Evolutionary conservation across 768 basidiomycete genomes (phyloP).

Genomic region (Leccinum disarticulatum): DNA sequence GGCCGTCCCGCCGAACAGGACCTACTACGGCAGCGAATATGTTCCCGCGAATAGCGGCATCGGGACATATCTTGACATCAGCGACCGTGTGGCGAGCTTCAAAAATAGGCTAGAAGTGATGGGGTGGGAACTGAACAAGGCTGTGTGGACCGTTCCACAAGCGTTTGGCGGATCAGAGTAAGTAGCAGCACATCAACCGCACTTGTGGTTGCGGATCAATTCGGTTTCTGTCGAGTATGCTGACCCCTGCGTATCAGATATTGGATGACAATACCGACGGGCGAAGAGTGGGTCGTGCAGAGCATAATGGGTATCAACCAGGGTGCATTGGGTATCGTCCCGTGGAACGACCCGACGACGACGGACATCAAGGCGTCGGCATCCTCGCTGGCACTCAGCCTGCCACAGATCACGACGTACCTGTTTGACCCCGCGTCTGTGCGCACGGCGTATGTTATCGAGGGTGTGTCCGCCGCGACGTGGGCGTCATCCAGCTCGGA

Average conservation of each 20-base stretch:
- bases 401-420: slow-evolving; percentile 47
- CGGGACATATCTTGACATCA: slow-evolving; percentile 60
- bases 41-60: slow-evolving; percentile 33
- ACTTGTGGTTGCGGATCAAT: background rate
- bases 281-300: slow-evolving; percentile 67
- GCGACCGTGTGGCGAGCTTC: slow-evolving; percentile 66
- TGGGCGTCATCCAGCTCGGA: slow-evolving; percentile 41
- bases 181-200: slow-evolving; percentile 27
- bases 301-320: slow-evolving; percentile 69
- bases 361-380: slow-evolving; percentile 53
- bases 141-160: slow-evolving; percentile 81
- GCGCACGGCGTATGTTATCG: slow-evolving; percentile 39
- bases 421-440: slow-evolving; percentile 43
- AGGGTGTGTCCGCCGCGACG: slow-evolving; percentile 47
- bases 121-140: slow-evolving; percentile 67
- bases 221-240: background rate
- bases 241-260: slow-evolving; percentile 37
- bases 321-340: slow-evolving; percentile 54
- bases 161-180: slow-evolving; percentile 53
- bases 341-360: slow-evolving; percentile 54
- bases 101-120: slow-evolving; percentile 54
- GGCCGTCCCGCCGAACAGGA: slow-evolving; percentile 28
- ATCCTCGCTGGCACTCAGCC: slow-evolving; percentile 46
- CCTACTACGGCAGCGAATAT: slow-evolving; percentile 11
- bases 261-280: slow-evolving; percentile 66